phyloP scores from a whole-genome alignment of 306 rosid species.

The Cucumis hystrix region DNA sequence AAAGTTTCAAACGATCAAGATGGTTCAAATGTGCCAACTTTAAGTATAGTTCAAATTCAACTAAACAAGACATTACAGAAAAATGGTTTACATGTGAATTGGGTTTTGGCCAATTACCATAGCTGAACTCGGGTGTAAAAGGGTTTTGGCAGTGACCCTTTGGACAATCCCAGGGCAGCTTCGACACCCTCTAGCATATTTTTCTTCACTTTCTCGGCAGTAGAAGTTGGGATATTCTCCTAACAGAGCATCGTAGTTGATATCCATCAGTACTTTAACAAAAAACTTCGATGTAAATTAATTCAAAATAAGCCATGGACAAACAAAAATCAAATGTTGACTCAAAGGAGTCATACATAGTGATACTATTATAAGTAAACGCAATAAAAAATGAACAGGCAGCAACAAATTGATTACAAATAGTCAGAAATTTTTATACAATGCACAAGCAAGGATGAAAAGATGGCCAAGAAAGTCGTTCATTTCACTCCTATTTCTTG shows the following conservation, averaged over 20 bases:
- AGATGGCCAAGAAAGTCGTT: neutral
- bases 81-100: neutral
- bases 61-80: neutral
- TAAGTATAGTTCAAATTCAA: neutral
- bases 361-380: neutral
- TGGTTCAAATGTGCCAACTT: neutral
- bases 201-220: constrained; percentile 52
- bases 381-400: neutral
- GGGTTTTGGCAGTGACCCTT: constrained; percentile 64
- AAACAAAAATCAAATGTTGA: neutral
- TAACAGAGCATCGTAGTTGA: constrained; percentile 9
- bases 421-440: neutral
- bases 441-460: neutral
- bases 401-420: neutral
- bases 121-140: constrained; percentile 54
- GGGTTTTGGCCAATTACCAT: constrained; percentile 38
- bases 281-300: neutral
- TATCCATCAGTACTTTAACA: neutral
- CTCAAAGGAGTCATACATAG: neutral
- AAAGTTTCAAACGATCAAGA: neutral
- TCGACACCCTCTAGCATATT: constrained; percentile 82
- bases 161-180: constrained; percentile 57
- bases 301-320: neutral
- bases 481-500: neutral
- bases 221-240: constrained; percentile 78